Conservation (phyloP, 2,329 filamentous ascomycete species). For the Phialophora verrucosa region DNA sequence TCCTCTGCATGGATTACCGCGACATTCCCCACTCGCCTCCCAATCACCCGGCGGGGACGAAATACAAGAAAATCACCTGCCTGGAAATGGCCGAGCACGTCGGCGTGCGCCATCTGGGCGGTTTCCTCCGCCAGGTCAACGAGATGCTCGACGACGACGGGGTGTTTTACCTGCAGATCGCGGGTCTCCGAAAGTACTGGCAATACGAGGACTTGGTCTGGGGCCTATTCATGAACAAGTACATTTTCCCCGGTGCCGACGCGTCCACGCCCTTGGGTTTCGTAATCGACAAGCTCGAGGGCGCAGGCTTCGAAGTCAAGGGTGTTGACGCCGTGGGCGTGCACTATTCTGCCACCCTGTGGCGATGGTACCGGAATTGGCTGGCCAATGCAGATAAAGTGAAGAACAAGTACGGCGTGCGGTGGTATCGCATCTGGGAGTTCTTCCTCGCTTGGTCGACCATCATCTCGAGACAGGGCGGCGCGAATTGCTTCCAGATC, state of each 20-base stretch:
- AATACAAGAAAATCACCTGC: conserved; percentile 93
- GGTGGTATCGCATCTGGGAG: conserved; percentile 97
- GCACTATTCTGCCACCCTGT: conserved; percentile 94
- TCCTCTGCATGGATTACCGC: conserved; percentile 96
- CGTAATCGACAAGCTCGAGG: conserved; percentile 83
- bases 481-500: conserved; percentile 86
- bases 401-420: conserved; percentile 88
- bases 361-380: conserved; percentile 99
- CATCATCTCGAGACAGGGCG: conserved; percentile 82
- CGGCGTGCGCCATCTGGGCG: conserved; percentile 83
- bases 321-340: conserved; percentile 89
- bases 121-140: conserved; percentile 84
- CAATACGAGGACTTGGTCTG: conserved; percentile 98
- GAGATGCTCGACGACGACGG: conserved; percentile 97
- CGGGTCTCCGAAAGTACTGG: conserved; percentile 91
- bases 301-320: conserved; percentile 89
- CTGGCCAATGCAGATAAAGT: conserved; percentile 91
- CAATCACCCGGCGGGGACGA: conserved; percentile 43
- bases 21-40: conserved; percentile 82
- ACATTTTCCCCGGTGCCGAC: conserved; percentile 96
- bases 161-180: conserved; percentile 93
- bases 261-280: conserved; percentile 91
- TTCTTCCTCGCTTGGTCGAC: conserved; percentile 86
- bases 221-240: conserved; percentile 99
- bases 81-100: conserved; percentile 99